A percentile compares a stretch with the other conserved stretches of the same genome.
phyloP scores from a whole-genome alignment of 2,329 filamentous ascomycete genomes.

The Cylindrodendrum hubeiense region DNA sequence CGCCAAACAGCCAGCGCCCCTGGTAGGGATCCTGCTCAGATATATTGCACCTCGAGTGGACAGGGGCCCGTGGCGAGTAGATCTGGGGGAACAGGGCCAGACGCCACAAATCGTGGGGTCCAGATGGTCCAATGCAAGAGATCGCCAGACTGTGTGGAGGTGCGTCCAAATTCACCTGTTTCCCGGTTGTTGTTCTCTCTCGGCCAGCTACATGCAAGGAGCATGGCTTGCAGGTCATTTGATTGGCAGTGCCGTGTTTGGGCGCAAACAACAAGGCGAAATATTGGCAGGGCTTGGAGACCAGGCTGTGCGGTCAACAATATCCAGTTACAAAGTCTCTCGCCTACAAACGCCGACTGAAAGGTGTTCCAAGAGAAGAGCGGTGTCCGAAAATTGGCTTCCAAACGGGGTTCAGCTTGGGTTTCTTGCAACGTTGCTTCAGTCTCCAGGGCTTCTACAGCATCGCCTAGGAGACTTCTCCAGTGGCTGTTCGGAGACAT shows the following conservation, averaged over 20 bases:
- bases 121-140: slow-evolving; percentile 25
- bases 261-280: neutral
- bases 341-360: neutral
- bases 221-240: slow-evolving; percentile 4
- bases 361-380: neutral
- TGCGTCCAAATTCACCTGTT: slow-evolving; percentile 18
- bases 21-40: neutral
- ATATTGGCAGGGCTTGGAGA: neutral
- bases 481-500: neutral
- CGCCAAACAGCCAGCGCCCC: neutral
- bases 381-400: neutral
- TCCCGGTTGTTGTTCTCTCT: slow-evolving; percentile 17
- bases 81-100: slow-evolving; percentile 19
- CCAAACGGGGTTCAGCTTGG: neutral
- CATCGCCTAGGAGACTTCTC: neutral
- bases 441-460: neutral
- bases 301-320: neutral
- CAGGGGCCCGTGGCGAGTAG: slow-evolving; percentile 13
- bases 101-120: slow-evolving; percentile 25
- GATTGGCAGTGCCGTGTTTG: neutral
- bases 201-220: slow-evolving; percentile 4
- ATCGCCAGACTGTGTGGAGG: slow-evolving; percentile 16
- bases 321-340: neutral
- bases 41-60: neutral
- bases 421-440: neutral